These are phyloP conservation scores for Nitzschia sp. DNA, from an alignment of 108 stramenopile genomes.

Conservation along the genomic window DNA sequence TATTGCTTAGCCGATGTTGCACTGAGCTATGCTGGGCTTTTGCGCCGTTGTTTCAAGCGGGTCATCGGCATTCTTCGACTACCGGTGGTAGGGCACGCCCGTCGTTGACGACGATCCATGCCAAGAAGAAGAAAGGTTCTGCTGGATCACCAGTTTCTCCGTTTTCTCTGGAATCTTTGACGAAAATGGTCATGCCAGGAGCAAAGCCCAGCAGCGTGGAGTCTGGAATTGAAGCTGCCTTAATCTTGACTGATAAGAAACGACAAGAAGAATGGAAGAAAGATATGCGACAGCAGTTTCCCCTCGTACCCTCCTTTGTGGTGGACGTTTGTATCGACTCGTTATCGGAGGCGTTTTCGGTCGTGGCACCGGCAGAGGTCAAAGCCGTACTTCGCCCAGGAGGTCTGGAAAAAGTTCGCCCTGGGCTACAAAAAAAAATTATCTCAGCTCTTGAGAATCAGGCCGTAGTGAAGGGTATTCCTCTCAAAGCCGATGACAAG, in stretches of 20 bases:
- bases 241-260: conserved; percentile 21
- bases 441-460: conserved; percentile 12
- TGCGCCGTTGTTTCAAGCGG: no score
- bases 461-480: not conserved
- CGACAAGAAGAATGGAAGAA: conserved; percentile 21
- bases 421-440: conserved; percentile 8
- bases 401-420: conserved; percentile 16
- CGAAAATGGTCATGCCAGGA: conserved; percentile 6
- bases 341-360: conserved; percentile 5
- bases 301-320: conserved; percentile 14
- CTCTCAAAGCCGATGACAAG: not conserved
- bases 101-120: no score
- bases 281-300: conserved; percentile 15
- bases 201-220: not conserved
- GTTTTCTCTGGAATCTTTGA: not conserved
- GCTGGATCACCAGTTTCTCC: no score
- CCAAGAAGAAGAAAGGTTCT: no score
- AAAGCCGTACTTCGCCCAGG: conserved; percentile 14
- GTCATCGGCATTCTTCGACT: no score
- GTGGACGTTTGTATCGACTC: conserved; percentile 16
- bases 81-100: no score
- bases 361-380: conserved; percentile 18
- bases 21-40: no score
- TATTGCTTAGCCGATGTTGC: no score
- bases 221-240: conserved; percentile 13